Evolutionary conservation across 2,329 filamentous ascomycete species (phyloP), one percentile per base, ranked within the genome.

Genomic region (Drechslerella stenobrocha): DNA sequence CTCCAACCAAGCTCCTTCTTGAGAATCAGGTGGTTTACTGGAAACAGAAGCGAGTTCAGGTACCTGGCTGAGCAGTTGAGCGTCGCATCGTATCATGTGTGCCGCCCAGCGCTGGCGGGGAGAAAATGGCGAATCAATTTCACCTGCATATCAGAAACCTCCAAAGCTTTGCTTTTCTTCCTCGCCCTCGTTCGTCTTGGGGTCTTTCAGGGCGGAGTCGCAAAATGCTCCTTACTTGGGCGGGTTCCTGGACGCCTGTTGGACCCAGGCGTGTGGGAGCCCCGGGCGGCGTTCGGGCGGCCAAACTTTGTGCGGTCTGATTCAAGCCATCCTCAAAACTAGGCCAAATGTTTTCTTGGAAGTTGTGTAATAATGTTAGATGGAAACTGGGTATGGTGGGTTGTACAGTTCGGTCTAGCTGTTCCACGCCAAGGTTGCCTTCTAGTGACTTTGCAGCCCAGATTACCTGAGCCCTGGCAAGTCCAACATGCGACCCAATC

Each of bases 121-220:
- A 52, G 47, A 47, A 52, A 52, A 60, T 52, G 56, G 56, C 44
- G 63, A 35, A 60, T 67, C 63, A 67, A 67, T 67, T 67, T 67
- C 59, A 67, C 63, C 63, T 67, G 63, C 63, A 67, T 55, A 67
- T 67, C 60, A 55, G 63, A 53, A 56, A 67, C 55, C n/a, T 13
- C 50, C n/a, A n/a, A n/a, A n/a, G n/a, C n/a, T n/a, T 60, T 53
- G 42, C 15, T 42, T 67, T 59, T 67, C 55, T 67, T 55, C 55
- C 59, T 60, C 37, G 48, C 50, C 55, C 35, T 37, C 34, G 34
- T 53, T 60, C 34, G 34, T 53, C 56, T 51, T 20, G 4, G 13
- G 7, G 4, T 42, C 6, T 37, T n/a, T 48, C 42, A 67, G 63
- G 55, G 63, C 55, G 52, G 61, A 60, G 63, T 67, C 60, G 63